Evolutionary conservation across 768 basidiomycete species (phyloP), one percentile per base, ranked within the genome.

Genomic region (Trichaptum fuscoviolaceum): DNA sequence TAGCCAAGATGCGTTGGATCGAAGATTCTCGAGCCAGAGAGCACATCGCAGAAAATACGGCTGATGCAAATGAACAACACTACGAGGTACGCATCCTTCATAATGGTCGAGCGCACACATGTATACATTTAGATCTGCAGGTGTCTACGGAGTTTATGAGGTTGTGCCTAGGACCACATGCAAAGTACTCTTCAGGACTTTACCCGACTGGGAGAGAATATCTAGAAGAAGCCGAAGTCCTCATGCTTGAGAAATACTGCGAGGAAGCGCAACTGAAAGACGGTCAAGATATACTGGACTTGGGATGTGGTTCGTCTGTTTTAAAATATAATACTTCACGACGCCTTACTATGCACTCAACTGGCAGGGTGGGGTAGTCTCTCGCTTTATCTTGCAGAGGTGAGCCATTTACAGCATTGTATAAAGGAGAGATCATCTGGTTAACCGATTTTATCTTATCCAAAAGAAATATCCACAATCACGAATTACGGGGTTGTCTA

Each of bases 1-100:
- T 80, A 1, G 82, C 83, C 15, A 90, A 90, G 72, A 87, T 89
- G 85, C 75, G 81, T 62, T 89, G 84, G 81, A 87, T 91, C 36
- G 82, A 86, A 65, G 80, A 71, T 18, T 83, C 88, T 25, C 81
- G 82, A 24, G 76, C 79, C 0, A 75, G 84, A 18, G 71, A 69
- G 2, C 81, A 78, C 30, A 89, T 90, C 67, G 88, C 88, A 2
- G 86, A 85, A 67, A 79, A 84, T 10, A 83, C 88, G 0, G 81
- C 85, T 36, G 87, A 87, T 71, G 89, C 88, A 23, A 91, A 91
- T 68, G 85, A 90, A 71, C 89, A 90, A 73, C 88, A 91, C 70
- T 91, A 91, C 73, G 88, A 91, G 78, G 42, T 52, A 20, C 42
- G 42, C 3, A 4, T 30, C 42, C 15, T 52, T 52, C 42, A 4